Evolutionary conservation across 805 yeast genomes (phyloP).

Genomic region (Blastobotrys americana): DNA sequence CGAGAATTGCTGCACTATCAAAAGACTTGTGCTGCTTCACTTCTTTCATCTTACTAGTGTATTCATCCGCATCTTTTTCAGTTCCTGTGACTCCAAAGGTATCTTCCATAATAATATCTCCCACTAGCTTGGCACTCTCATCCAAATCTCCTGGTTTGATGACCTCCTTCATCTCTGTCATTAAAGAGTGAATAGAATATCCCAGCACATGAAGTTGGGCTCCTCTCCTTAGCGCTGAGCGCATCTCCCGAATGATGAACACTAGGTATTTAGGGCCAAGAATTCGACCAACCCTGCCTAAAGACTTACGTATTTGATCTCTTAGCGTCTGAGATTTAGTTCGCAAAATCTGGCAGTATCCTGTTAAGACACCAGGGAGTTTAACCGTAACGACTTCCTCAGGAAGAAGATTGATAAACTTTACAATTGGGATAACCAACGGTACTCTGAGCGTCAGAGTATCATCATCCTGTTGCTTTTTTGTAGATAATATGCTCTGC

Average conservation of each 20-base stretch:
- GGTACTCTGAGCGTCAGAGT: conserved; percentile 71
- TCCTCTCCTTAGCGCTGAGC: conserved; percentile 74
- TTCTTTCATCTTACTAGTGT: conserved; percentile 78
- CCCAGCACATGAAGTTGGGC: conserved; percentile 91
- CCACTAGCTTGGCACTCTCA: conserved; percentile 47
- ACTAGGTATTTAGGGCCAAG: conserved; percentile 69
- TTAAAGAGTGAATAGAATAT: conserved; percentile 70
- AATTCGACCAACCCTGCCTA: conserved; percentile 54
- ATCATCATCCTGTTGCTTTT: conserved; percentile 64
- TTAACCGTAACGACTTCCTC: conserved; percentile 47
- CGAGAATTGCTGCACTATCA: conserved; percentile 76
- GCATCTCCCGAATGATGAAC: conserved; percentile 72
- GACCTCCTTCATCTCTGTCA: conserved; percentile 42
- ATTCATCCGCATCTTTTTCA: conserved; percentile 93
- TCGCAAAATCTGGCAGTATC: conserved; percentile 81
- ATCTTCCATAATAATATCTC: conserved; percentile 81
- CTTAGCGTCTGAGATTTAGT: conserved; percentile 81
- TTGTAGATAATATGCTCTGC: conserved; percentile 41
- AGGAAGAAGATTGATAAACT: conserved; percentile 56
- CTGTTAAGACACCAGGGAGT: conserved; percentile 77
- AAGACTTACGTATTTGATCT: conserved; percentile 72
- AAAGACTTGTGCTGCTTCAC: conserved; percentile 82
- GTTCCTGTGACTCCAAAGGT: conserved; percentile 85
- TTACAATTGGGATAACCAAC: conserved; percentile 70
- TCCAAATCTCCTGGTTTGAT: conserved; percentile 70